phyloP scores from a whole-genome alignment of 768 basidiomycete genomes.

The Cubamyces lactineus region DNA sequence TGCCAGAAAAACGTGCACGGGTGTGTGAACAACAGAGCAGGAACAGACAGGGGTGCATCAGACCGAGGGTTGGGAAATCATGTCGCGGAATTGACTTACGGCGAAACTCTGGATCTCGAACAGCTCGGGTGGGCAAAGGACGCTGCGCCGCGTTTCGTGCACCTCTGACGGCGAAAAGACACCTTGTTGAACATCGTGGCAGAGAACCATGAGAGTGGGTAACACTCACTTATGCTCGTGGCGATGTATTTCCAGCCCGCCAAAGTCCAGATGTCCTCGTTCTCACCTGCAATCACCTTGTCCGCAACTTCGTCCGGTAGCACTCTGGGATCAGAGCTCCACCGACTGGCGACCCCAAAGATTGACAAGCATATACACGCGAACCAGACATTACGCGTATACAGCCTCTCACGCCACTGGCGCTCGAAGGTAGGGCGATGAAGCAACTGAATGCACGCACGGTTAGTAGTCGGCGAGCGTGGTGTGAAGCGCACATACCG shows the following conservation, averaged over 20 bases:
- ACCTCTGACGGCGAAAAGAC: constrained; percentile 44
- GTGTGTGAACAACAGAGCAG: constrained; percentile 2
- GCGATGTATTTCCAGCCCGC: constrained; percentile 68
- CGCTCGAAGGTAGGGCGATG: constrained; percentile 30
- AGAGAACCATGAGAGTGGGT: neutral
- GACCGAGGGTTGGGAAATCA: neutral
- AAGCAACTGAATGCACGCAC: constrained; percentile 14
- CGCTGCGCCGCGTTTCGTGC: constrained; percentile 51
- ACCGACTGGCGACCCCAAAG: constrained; percentile 36
- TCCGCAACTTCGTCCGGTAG: constrained; percentile 26
- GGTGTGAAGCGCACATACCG: constrained; percentile 33
- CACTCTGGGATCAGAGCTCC: constrained; percentile 33
- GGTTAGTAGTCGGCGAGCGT: neutral
- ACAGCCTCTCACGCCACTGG: constrained; percentile 25
- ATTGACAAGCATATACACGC: constrained; percentile 35
- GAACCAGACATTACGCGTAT: constrained; percentile 34
- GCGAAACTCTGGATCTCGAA: constrained; percentile 66
- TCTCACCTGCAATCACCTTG: constrained; percentile 29
- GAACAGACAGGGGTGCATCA: constrained; percentile 4
- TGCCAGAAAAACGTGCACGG: constrained; percentile 1
- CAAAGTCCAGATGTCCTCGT: constrained; percentile 49
- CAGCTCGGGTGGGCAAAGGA: constrained; percentile 58
- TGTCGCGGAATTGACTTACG: constrained; percentile 37
- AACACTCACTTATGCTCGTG: constrained; percentile 50
- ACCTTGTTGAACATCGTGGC: constrained; percentile 2